Percentiles rank a stretch among this genome's conserved stretches.
phyloP scores from a whole-genome alignment of 306 rosid genomes.

The Cyclanthera cordifolia region DNA sequence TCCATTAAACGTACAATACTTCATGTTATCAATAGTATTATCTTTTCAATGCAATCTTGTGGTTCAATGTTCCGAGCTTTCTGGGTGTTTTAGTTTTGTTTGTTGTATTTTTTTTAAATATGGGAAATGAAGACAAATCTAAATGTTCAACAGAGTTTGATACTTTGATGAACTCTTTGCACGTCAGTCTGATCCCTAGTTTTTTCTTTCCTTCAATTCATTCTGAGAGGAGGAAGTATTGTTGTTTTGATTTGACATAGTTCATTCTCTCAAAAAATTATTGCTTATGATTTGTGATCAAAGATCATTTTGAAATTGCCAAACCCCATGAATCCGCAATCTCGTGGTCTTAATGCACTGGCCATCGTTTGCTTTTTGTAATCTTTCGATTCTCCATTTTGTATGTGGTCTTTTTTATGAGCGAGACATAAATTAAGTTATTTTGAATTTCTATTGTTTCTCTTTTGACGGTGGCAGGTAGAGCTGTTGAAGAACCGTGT shows the following conservation, averaged over 20 bases:
- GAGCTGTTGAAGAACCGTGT: slow-evolving; percentile 64
- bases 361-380: not conserved
- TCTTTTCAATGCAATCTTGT: not conserved
- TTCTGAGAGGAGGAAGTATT: no score
- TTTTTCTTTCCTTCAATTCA: not conserved
- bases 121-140: slow-evolving; percentile 17
- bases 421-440: no score
- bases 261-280: not conserved
- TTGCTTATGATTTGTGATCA: no score
- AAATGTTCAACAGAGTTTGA: slow-evolving; percentile 10
- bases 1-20: not conserved
- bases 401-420: no score
- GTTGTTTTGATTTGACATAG: no score
- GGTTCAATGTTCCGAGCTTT: not conserved
- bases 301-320: not conserved
- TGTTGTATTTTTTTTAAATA: not conserved
- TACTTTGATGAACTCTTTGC: slow-evolving; percentile 21
- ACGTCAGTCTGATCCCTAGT: slow-evolving; percentile 27
- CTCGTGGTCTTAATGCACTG: no score
- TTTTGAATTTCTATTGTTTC: not conserved
- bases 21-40: not conserved
- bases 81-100: not conserved
- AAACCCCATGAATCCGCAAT: not conserved
- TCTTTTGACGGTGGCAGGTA: slow-evolving; percentile 36
- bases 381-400: no score